Evolutionary conservation across 2,329 filamentous ascomycete genomes (phyloP), one percentile per base, ranked within the genome.

Genomic region (Hortaea werneckii): DNA sequence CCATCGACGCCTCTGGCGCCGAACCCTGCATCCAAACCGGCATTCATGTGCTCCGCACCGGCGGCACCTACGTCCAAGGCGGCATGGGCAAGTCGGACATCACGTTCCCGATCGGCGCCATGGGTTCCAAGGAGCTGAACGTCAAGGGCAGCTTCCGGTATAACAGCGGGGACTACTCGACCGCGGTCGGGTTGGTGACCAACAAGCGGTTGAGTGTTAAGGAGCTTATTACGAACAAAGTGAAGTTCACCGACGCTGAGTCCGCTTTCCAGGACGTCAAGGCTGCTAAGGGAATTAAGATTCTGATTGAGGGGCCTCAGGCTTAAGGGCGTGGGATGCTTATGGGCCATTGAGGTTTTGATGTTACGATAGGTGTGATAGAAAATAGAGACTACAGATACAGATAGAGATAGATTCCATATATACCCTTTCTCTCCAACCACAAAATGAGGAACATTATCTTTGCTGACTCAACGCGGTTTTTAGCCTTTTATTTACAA

Each of bases 1-100:
- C 68, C 26, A 72, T 74, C 44, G 71, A 74, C 54, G 71, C 71
- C 1, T 66, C 60, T 6, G 71, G 71, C 8, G 71, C 71, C 0
- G 71, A 73, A 58, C 62, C 67, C 1, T 72, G 70, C 48, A 71
- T 74, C 37, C 70, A 74, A 52, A 70, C 67, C 5, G 68, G 65
- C 2, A 71, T 74, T 12, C 69, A 73, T 48, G 68, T 66, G 3
- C 76, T 71, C 37, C 56, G 70, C 29, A 62, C 65, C 47, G 71
- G 71, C 6, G 71, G 70, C 6, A 70, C 69, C n/a, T 74, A 71
- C 55, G 68, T 94, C 6, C 87, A 94, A 69, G 87, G 82, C 49
- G 89, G 89, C 45, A 94, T 95, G 87, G 90, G 90, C 60, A 85
- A 83, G 63, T 67, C 80, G 35, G 86, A 95, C 60, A 89, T 95